Evolutionary conservation across 495 filamentous ascomycete genomes (phyloP).

Genomic region (Pyrenula aspistea): DNA sequence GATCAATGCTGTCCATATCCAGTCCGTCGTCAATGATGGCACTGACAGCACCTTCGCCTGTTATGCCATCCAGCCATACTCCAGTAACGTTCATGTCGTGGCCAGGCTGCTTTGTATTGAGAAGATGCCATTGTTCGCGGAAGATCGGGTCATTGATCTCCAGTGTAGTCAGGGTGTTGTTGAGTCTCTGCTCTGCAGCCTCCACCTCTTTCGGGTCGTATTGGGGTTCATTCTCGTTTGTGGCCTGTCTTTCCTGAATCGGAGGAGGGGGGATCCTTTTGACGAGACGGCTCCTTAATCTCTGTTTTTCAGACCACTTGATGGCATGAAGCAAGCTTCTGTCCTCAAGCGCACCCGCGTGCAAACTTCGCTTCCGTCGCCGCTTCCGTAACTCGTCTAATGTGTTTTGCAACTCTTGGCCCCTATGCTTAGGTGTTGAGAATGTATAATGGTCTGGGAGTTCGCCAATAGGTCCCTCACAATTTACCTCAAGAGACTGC

Average conservation of each 20-base stretch:
- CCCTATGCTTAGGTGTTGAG: slow-evolving; percentile 42
- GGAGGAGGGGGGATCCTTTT: slow-evolving; percentile 55
- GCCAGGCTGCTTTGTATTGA: slow-evolving; percentile 67
- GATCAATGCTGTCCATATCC: slow-evolving; percentile 92
- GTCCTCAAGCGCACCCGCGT: slow-evolving; percentile 24
- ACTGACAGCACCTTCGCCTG: slow-evolving; percentile 76
- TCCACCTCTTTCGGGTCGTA: slow-evolving; percentile 37
- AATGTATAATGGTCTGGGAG: slow-evolving; percentile 79
- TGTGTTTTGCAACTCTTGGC: slow-evolving; percentile 47
- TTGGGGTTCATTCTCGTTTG: slow-evolving; percentile 4
- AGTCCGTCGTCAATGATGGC: slow-evolving; percentile 94
- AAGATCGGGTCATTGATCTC: slow-evolving; percentile 84
- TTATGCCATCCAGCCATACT: slow-evolving; percentile 85
- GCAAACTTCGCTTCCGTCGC: slow-evolving; percentile 38
- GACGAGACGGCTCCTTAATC: slow-evolving; percentile 54
- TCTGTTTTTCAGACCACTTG: slow-evolving; percentile 73
- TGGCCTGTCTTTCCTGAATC: slow-evolving; percentile 4
- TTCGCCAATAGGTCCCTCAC: slow-evolving; percentile 77
- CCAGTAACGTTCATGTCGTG: slow-evolving; percentile 93
- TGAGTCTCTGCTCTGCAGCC: slow-evolving; percentile 24
- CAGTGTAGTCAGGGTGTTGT: slow-evolving; percentile 48
- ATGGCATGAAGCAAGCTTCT: slow-evolving; percentile 59
- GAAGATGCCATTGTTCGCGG: slow-evolving; percentile 87
- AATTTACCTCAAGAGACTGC: slow-evolving; percentile 54
- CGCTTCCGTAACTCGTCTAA: slow-evolving; percentile 43